Evolutionary conservation across 805 yeast genomes (phyloP), one percentile per base, ranked within the genome.

Genomic region (Brettanomyces custersianus): DNA sequence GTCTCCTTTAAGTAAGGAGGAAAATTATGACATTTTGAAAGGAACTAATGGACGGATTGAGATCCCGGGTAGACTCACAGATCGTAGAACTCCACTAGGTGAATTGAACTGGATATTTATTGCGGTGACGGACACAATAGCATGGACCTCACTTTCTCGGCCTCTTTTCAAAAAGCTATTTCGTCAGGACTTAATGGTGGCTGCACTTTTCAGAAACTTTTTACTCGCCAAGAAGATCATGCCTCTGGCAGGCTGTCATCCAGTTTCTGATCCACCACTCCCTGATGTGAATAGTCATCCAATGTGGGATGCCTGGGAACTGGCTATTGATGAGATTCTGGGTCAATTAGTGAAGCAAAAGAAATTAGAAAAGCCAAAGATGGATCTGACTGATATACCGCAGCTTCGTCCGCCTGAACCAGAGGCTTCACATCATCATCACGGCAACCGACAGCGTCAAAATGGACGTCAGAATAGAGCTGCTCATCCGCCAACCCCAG

Each of bases 261-360:
- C 98, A 1, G 77, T 88, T 3, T 85, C 95, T 13, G 94, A 86
- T 43, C 98, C 98, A 1, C 86, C 83, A 8, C 62, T 92, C 26
- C 97, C 98, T 0, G 92, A 86, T 37, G 73, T 79, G 5, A 76
- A 83, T 32, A 72, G 74, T 42, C 96, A 92, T 53, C 77, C 94
- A 4, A 79, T 92, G 84, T 92, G 98, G 98, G 92, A 86, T 40
- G 80, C 96, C 0, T 92, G 98, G 97, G 97, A 92, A 52, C 65
- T 92, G 43, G 96, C 98, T 0, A 80, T 92, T 28, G 97, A 92
- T 54, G 96, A 92, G 52, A 94, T 94, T 4, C 63, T 92, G 31
- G 74, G 84, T 2, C 87, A 81, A 48, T 57, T 81, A 29, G 66
- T 81, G 35, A 71, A 70, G 27, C 54, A 45, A 31, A 56, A 54